Percentiles rank a stretch among this genome's conserved stretches.
These are phyloP conservation scores for Penicillium goetzii DNA, from an alignment of 495 filamentous ascomycete species.

Conservation along the genomic window DNA sequence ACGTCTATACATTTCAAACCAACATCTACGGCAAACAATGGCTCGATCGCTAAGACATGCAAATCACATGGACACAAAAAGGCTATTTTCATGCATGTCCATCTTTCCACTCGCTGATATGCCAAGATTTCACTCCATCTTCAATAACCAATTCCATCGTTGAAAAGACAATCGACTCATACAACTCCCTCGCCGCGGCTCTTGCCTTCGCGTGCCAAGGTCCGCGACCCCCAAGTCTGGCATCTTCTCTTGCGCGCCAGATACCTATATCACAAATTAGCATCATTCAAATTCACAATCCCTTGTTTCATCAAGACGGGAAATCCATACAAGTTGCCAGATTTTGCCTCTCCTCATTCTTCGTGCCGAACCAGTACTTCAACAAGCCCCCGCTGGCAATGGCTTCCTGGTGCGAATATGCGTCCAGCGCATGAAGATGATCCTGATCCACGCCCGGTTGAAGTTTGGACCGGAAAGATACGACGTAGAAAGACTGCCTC, in stretches of 20 bases:
- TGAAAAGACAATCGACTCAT: slow-evolving; percentile 61
- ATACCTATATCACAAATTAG: slow-evolving; percentile 48
- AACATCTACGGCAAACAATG: background rate
- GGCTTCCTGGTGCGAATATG: slow-evolving; percentile 76
- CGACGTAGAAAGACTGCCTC: slow-evolving; percentile 72
- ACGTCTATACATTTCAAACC: background rate
- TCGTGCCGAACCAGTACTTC: slow-evolving; percentile 85
- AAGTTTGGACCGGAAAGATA: slow-evolving; percentile 77
- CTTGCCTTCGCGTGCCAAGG: slow-evolving; percentile 53
- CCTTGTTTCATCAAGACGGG: background rate
- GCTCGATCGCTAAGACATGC: slow-evolving; percentile 1
- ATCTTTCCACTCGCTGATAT: slow-evolving; percentile 60
- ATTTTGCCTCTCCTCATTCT: slow-evolving; percentile 66
- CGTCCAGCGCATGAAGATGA: slow-evolving; percentile 69
- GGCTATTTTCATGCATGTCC: slow-evolving; percentile 9
- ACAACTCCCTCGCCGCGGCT: slow-evolving; percentile 39
- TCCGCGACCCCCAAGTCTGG: slow-evolving; percentile 66
- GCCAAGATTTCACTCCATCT: slow-evolving; percentile 60
- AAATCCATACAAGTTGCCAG: slow-evolving; percentile 67
- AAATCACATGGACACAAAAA: background rate
- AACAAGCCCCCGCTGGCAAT: slow-evolving; percentile 77
- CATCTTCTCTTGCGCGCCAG: slow-evolving; percentile 73
- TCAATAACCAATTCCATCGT: slow-evolving; percentile 63
- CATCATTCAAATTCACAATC: background rate
- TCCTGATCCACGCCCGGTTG: slow-evolving; percentile 61